Base-by-base conservation (phyloP, 2,329 filamentous ascomycete genomes). In the Curvularia hawaiiensis region DNA sequence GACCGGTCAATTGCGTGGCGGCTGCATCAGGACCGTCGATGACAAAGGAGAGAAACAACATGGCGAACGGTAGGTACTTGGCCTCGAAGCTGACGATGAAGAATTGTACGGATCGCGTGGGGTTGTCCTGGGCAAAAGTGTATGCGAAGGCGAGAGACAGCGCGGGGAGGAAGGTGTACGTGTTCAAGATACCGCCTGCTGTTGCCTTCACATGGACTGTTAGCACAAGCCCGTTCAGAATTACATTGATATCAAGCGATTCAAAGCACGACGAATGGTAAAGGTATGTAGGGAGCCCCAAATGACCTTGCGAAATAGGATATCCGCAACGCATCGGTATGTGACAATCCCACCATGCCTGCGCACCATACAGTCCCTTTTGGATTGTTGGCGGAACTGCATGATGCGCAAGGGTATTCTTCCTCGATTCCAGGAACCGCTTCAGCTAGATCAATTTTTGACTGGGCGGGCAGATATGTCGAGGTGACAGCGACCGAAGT, bases 41-140 rank as follows among this genome's bases (percentile, higher is more conserved):
- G 52, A 98, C 79, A 22, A 96, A 82, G 11, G 89, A 89, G 68
- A 92, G 79, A 16, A 87, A 76, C 44, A 98, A 84, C 84, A 96
- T 90, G 62, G 89, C 88, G 72, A 88, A 90, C 3, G 95, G 95
- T 30, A 95, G 82, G 70, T 88, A 85, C 74, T 94, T 91, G 14
- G 92, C 87, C 7, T 91, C 92, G 58, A 98, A 90, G 39, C 86
- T 90, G 66, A 97, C 78, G 72, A 98, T 85, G 79, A 92, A 91
- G 74, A 96, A 94, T 53, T 83, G 88, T 6, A 90, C 85, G 73
- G 89, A 89, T 67, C 83, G 82, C 50, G 90, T 91, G 33, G 90
- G 87, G 73, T 94, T 90, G 69, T 97, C 93, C 76, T 97, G 92
- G 1, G 88, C 88, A 63, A 87, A 90, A 6, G 92, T 97, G 75